A percentile compares a stretch with the other conserved stretches of the same genome.
These are phyloP conservation scores for Phalaenopsis aphrodite DNA, from an alignment of 106 monocot genomes.

Conservation along the genomic window DNA sequence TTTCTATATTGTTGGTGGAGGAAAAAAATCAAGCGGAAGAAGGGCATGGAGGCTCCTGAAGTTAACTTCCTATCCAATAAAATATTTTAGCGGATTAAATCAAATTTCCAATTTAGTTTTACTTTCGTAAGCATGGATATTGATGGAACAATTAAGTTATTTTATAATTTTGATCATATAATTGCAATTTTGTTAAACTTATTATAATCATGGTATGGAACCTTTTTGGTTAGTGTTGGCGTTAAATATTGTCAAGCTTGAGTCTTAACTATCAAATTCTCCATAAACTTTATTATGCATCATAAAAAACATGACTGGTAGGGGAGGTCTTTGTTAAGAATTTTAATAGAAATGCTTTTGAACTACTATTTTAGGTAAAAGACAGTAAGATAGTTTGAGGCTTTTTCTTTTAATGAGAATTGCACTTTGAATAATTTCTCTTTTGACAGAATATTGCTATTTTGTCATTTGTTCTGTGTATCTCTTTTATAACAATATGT, in stretches of 20 bases:
- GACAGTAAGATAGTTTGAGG: not conserved
- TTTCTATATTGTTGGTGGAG: not conserved
- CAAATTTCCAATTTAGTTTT: not conserved
- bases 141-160: not conserved
- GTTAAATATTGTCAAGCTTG: too few relatives aligned
- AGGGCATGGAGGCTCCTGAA: not conserved
- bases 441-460: not conserved
- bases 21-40: not conserved
- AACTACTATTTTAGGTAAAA: not conserved
- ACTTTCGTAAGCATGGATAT: not conserved
- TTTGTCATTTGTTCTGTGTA: not conserved
- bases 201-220: not conserved
- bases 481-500: not conserved
- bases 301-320: too few relatives aligned
- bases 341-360: not conserved
- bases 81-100: not conserved
- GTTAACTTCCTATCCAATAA: not conserved
- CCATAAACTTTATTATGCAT: not conserved
- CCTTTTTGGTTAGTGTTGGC: not conserved
- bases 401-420: not conserved
- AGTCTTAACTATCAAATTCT: too few relatives aligned
- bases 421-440: not conserved
- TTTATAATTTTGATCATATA: not conserved
- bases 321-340: not conserved
- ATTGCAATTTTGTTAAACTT: not conserved